Conservation (phyloP, 139 green algal species). For the Chlorella sp. region DNA sequence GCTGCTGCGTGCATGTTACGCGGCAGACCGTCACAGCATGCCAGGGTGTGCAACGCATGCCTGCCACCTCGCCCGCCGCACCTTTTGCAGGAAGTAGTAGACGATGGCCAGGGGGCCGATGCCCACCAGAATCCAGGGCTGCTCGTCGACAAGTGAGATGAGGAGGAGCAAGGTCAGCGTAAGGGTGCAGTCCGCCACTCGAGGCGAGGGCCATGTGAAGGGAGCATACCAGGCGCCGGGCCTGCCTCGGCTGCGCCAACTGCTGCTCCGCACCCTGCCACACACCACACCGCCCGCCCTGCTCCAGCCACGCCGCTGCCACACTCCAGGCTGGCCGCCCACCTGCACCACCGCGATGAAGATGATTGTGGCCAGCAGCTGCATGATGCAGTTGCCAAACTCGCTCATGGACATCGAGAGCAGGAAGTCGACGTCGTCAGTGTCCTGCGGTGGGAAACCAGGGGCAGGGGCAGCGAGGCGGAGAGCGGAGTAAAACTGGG, state of each 20-base stretch:
- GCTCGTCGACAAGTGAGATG: too few relatives aligned
- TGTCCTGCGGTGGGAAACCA: conserved; percentile 55
- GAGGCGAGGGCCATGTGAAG: too few relatives aligned
- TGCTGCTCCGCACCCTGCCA: neutral
- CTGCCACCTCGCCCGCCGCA: too few relatives aligned
- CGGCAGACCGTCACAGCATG: neutral
- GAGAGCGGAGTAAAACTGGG: neutral
- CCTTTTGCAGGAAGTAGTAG: conserved; percentile 77
- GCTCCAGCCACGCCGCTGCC: neutral
- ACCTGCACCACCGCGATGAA: conserved; percentile 66
- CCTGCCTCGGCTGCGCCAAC: neutral
- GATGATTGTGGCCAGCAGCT: conserved; percentile 71
- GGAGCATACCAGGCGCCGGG: neutral
- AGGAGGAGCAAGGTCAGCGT: too few relatives aligned
- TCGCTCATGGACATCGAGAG: conserved; percentile 69
- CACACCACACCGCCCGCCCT: neutral
- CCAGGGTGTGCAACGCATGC: neutral
- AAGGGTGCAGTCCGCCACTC: too few relatives aligned
- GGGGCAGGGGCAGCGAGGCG: neutral
- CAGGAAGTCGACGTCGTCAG: conserved; percentile 84
- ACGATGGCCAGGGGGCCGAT: conserved; percentile 72
- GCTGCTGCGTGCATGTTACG: too few relatives aligned
- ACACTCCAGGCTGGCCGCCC: too few relatives aligned
- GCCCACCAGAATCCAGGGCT: conserved; percentile 59
- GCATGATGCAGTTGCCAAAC: conserved; percentile 63